These are phyloP conservation scores for Russula vinacea DNA, from an alignment of 768 basidiomycete species.

Conservation along the genomic window DNA sequence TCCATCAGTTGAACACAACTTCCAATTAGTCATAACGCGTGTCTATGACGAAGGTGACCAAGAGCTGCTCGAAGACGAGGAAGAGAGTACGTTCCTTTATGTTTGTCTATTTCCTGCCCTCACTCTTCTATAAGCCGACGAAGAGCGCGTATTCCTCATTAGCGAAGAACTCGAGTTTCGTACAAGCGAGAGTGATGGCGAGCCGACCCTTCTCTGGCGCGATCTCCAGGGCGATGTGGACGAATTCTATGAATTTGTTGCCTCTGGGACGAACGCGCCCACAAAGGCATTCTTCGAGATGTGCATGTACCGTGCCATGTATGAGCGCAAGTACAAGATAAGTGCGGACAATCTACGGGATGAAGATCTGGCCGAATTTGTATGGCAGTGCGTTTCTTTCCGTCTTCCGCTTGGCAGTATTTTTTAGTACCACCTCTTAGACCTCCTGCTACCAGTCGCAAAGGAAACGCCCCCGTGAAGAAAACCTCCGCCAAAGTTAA, in stretches of 20 bases:
- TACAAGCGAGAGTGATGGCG: slow-evolving; percentile 65
- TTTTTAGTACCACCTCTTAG: slow-evolving; percentile 15
- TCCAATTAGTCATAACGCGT: slow-evolving; percentile 91
- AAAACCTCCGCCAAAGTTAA: slow-evolving; percentile 25
- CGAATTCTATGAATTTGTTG: slow-evolving; percentile 90
- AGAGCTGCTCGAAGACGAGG: slow-evolving; percentile 90
- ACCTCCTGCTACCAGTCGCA: slow-evolving; percentile 17
- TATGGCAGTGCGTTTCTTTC: slow-evolving; percentile 63
- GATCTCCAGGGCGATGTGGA: slow-evolving; percentile 89
- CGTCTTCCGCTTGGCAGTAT: neutral
- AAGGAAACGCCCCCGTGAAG: slow-evolving; percentile 32
- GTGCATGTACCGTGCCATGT: slow-evolving; percentile 95
- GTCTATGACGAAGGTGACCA: slow-evolving; percentile 98
- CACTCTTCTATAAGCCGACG: slow-evolving; percentile 61
- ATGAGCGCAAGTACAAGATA: slow-evolving; percentile 81
- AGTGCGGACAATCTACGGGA: slow-evolving; percentile 68
- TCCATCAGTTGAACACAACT: slow-evolving; percentile 70
- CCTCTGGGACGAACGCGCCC: slow-evolving; percentile 66
- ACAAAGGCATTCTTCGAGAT: slow-evolving; percentile 89
- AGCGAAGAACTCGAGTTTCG: slow-evolving; percentile 88
- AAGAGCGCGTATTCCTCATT: slow-evolving; percentile 89
- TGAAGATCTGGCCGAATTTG: slow-evolving; percentile 71
- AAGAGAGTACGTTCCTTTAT: slow-evolving; percentile 58
- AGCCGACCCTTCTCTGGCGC: slow-evolving; percentile 85
- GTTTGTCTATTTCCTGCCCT: slow-evolving; percentile 8